Evolutionary conservation across 192 early-diverging fungal genomes (phyloP).

Genomic region (Mortierella claussenii): DNA sequence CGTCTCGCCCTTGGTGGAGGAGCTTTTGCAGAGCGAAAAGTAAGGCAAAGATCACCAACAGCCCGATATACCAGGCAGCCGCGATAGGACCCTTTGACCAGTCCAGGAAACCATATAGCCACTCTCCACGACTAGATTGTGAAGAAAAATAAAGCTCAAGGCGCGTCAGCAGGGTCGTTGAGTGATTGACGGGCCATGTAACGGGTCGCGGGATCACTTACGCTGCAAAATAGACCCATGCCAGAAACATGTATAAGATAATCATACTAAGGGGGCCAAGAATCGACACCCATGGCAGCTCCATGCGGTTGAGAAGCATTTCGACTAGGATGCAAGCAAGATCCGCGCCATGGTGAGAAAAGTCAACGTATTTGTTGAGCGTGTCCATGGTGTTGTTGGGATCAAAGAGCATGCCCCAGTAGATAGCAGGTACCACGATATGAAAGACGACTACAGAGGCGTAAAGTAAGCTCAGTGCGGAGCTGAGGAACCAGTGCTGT

Average conservation of each 20-base stretch:
- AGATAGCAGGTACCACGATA: slow-evolving; percentile 47
- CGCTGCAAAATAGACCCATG: slow-evolving; percentile 50
- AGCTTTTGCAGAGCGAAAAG: slow-evolving; percentile 38
- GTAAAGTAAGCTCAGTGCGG: slow-evolving; percentile 36
- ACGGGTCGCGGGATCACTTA: slow-evolving; percentile 8
- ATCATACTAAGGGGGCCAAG: slow-evolving; percentile 37
- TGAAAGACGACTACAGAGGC: slow-evolving; percentile 41
- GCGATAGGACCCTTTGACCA: slow-evolving; percentile 40
- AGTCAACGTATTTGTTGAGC: slow-evolving; percentile 44
- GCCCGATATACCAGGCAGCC: slow-evolving; percentile 38
- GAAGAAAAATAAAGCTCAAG: not conserved
- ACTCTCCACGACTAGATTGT: slow-evolving; percentile 14
- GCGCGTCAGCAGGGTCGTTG: too few relatives aligned
- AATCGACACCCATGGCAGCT: slow-evolving; percentile 26
- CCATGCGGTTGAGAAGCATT: slow-evolving; percentile 47
- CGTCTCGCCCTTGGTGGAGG: slow-evolving; percentile 38
- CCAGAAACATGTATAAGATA: slow-evolving; percentile 50
- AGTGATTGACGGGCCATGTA: not conserved
- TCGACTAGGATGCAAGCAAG: slow-evolving; percentile 33
- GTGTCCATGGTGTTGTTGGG: slow-evolving; percentile 53
- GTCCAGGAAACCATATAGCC: slow-evolving; percentile 50
- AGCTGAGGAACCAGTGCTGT: slow-evolving; percentile 51
- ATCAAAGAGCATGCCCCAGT: slow-evolving; percentile 50
- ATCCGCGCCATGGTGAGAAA: slow-evolving; percentile 40
- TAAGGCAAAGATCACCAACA: slow-evolving; percentile 24